These are phyloP conservation scores for Tricholoma saponaceum DNA, from an alignment of 768 basidiomycete genomes.

Conservation along the genomic window DNA sequence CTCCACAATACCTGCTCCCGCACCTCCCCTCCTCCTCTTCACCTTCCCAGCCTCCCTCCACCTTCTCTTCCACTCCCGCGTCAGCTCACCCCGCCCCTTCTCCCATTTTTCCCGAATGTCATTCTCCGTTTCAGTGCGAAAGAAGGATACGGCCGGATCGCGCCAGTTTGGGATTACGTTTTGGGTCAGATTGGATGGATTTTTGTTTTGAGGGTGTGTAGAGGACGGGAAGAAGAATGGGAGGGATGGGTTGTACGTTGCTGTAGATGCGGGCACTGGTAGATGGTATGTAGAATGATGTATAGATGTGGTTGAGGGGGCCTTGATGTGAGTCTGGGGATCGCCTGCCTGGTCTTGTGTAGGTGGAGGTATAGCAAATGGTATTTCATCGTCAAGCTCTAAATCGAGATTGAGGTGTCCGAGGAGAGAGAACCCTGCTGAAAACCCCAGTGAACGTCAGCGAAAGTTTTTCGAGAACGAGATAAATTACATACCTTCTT, in stretches of 20 bases:
- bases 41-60: constrained; percentile 74
- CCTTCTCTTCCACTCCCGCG: constrained; percentile 73
- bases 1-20: background rate
- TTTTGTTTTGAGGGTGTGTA: background rate
- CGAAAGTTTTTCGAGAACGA: background rate
- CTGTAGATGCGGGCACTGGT: background rate
- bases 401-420: constrained; percentile 71
- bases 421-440: constrained; percentile 73
- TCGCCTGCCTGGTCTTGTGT: background rate
- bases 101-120: constrained; percentile 72
- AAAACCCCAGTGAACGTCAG: background rate
- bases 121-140: constrained; percentile 47
- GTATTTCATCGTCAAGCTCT: constrained; percentile 59
- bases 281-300: constrained; percentile 2
- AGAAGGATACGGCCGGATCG: constrained; percentile 38
- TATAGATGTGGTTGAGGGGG: constrained; percentile 8
- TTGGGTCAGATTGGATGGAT: background rate
- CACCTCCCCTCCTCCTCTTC: constrained; percentile 42
- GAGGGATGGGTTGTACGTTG: constrained; percentile 37
- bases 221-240: constrained; percentile 62
- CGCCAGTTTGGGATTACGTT: constrained; percentile 17
- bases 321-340: constrained; percentile 15
- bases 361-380: constrained; percentile 13
- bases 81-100: constrained; percentile 59
- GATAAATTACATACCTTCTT: constrained; percentile 47